These are phyloP conservation scores for Phytophthora pseudosyringae DNA, from an alignment of 352 stramenopile species.

Conservation along the genomic window DNA sequence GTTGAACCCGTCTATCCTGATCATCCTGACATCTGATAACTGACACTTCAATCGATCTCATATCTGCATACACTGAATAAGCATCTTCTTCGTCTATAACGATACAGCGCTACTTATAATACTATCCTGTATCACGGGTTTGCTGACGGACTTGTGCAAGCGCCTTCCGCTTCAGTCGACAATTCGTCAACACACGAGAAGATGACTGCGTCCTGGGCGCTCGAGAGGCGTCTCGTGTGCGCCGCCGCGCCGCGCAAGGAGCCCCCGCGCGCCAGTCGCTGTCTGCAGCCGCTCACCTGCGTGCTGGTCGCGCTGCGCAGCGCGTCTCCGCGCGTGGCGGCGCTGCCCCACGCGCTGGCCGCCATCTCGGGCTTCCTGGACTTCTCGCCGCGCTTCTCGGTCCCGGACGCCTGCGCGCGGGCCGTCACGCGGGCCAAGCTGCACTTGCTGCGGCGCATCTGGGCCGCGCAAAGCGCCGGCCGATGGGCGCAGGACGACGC, in stretches of 20 bases:
- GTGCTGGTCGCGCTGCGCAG: conserved; percentile 10
- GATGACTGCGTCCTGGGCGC: conserved; percentile 20
- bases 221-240: conserved; percentile 16
- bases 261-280: neutral
- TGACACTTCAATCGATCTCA: too few relatives aligned
- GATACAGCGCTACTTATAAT: too few relatives aligned
- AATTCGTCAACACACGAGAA: conserved; percentile 8
- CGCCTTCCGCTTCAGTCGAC: conserved; percentile 8
- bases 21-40: too few relatives aligned
- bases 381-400: conserved; percentile 21
- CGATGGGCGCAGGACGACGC: conserved; percentile 1
- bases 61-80: too few relatives aligned
- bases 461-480: neutral
- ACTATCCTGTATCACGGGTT: too few relatives aligned
- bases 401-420: conserved; percentile 27
- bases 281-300: conserved; percentile 20
- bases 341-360: conserved; percentile 34
- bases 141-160: too few relatives aligned
- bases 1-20: too few relatives aligned
- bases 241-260: conserved; percentile 2
- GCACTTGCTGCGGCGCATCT: conserved; percentile 35
- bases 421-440: conserved; percentile 10
- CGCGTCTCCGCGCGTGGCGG: conserved; percentile 20
- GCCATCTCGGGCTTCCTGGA: conserved; percentile 36
- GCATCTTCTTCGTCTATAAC: too few relatives aligned